Base-by-base conservation (phyloP, 345 rosid species). In the Boechera stricta region DNA sequence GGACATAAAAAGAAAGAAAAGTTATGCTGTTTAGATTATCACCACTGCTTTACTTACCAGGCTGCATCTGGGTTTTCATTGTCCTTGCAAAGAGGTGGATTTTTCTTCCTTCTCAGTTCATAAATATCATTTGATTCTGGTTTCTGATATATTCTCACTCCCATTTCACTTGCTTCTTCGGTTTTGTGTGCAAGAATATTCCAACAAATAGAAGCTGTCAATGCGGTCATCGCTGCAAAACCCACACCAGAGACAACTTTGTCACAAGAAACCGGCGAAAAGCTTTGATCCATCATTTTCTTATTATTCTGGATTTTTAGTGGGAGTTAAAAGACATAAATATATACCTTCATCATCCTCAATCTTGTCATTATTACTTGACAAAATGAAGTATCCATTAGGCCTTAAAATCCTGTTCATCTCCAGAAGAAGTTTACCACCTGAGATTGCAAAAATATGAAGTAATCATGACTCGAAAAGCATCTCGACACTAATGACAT, bases 361-460 rank as follows among this genome's bases (percentile, higher is more conserved):
- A 16, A 87, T 82, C 82, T 79, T 89, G 56, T 91, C 97, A 69
- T 82, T 91, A 65, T 75, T 82, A 82, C 80, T 87, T n/a, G 97
- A 89, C 87, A 94, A 80, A 76, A 94, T 87, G 69, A 94, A 94
- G 86, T 94, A 94, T 39, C 98, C 97, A 8, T 85, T 70, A 10
- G 97, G 98, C 82, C 98, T 86, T 71, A 94, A 76, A 77, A 94
- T 83, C 70, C 98, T 87, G 72, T 94, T 94, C 90, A 94, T 91
- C 86, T 94, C 97, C 55, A 94, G 87, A 72, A 94, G 91, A 79
- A 87, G 93, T 82, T 73, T 91, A 62, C 92, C 96, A 64, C 94
- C 98, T 91, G 83, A 63, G 82, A 79, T 45, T 41, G 10, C 12
- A 0, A 60, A 58, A 65, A 11, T n/a, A 38, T 49, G 26, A 28